Conservation (phyloP, 371 early-diverging fungal species). For the Basidiobolus meristosporus region DNA sequence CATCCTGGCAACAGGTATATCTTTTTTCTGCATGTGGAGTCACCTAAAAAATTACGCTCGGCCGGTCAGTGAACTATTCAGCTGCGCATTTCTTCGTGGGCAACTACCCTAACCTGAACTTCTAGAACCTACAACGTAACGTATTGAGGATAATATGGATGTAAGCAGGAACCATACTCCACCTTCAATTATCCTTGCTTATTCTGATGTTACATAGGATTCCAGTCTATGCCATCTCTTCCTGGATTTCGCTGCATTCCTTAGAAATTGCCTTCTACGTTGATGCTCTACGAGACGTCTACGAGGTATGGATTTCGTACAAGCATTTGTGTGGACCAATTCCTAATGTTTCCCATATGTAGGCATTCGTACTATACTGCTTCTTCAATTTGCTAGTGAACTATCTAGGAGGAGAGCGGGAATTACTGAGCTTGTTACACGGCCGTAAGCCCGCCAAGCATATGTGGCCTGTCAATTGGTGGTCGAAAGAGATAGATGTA, state of each 20-base stretch:
- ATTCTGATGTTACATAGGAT: constrained; percentile 51
- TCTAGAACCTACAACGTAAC: constrained; percentile 60
- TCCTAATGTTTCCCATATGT: background rate
- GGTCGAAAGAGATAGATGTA: constrained; percentile 58
- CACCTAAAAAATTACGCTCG: constrained; percentile 83
- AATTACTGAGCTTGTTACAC: constrained; percentile 54
- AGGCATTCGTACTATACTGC: constrained; percentile 90
- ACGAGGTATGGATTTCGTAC: constrained; percentile 72
- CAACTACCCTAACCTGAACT: no score
- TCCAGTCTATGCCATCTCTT: constrained; percentile 78
- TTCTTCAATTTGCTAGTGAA: constrained; percentile 79
- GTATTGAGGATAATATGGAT: constrained; percentile 77
- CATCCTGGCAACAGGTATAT: constrained; percentile 37
- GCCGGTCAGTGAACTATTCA: constrained; percentile 44
- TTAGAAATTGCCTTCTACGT: constrained; percentile 64
- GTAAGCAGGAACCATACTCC: constrained; percentile 17
- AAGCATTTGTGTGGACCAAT: no score
- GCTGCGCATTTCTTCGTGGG: no score
- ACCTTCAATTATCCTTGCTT: background rate
- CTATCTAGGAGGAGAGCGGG: constrained; percentile 86
- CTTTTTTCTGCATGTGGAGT: constrained; percentile 50
- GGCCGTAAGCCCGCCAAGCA: constrained; percentile 56
- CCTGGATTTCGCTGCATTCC: constrained; percentile 57
- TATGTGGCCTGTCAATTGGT: constrained; percentile 67
- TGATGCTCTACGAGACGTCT: constrained; percentile 83